Conservation (phyloP, 2,329 filamentous ascomycete genomes). For the Ploettnerulaceae sp. region DNA sequence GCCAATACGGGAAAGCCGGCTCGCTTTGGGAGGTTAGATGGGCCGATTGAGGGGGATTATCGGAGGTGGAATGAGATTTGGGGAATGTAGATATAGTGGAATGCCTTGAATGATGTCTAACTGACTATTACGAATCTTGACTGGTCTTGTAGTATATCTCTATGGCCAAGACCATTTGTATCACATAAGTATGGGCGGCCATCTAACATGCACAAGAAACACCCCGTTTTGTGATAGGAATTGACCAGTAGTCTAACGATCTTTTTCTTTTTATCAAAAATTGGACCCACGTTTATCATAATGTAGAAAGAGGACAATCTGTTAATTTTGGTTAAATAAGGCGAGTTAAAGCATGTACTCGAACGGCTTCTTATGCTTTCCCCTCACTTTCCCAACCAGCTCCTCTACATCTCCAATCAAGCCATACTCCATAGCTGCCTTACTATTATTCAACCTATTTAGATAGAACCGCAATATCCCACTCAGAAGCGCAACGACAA, state of each 20-base stretch:
- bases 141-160: background rate
- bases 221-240: too few relatives aligned
- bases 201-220: too few relatives aligned
- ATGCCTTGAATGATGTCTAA: background rate
- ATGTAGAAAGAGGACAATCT: too few relatives aligned
- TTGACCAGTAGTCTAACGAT: too few relatives aligned
- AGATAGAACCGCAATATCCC: conserved; percentile 37
- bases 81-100: conserved; percentile 37
- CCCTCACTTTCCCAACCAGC: conserved; percentile 10
- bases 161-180: too few relatives aligned
- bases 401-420: conserved; percentile 18
- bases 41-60: conserved; percentile 53
- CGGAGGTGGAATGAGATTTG: conserved; percentile 63
- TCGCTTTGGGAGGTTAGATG: conserved; percentile 59
- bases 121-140: background rate
- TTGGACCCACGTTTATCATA: too few relatives aligned
- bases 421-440: conserved; percentile 17
- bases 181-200: too few relatives aligned
- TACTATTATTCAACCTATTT: conserved; percentile 24
- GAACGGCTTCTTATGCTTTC: conserved; percentile 12
- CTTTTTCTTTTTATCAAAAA: too few relatives aligned
- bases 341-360: conserved; percentile 26
- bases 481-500: conserved; percentile 40
- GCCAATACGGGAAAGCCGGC: conserved; percentile 57
- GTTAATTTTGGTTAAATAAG: too few relatives aligned